Evolutionary conservation across 345 rosid genomes (phyloP).

Genomic region (Orychophragmus violaceus): DNA sequence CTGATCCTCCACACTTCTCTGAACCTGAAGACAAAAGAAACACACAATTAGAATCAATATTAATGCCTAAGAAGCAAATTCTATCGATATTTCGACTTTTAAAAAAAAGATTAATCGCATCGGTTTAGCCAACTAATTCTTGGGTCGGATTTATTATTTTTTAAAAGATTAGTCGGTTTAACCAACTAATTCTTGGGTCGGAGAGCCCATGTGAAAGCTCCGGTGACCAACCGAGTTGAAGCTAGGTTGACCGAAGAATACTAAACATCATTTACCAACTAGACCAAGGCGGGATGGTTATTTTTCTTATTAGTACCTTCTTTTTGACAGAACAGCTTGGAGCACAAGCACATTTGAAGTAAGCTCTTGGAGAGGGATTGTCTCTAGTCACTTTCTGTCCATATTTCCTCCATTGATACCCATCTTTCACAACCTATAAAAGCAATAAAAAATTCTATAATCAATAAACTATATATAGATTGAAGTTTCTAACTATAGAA

Average conservation of each 20-base stretch:
- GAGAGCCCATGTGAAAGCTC: too few relatives aligned
- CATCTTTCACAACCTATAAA: conserved; percentile 92
- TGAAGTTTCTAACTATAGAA: not conserved
- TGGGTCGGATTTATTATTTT: too few relatives aligned
- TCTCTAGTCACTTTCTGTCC: conserved; percentile 98
- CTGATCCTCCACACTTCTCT: conserved; percentile 87
- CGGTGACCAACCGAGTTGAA: too few relatives aligned
- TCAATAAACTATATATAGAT: conserved; percentile 6
- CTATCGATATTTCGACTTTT: too few relatives aligned
- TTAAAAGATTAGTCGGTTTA: too few relatives aligned
- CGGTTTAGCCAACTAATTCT: too few relatives aligned
- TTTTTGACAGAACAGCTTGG: conserved; percentile 94
- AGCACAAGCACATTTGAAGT: conserved; percentile 95
- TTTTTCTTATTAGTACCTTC: too few relatives aligned
- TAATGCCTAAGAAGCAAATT: not conserved
- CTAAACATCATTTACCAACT: too few relatives aligned
- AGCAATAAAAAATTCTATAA: not conserved
- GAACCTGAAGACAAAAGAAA: conserved; percentile 52
- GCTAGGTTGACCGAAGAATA: too few relatives aligned
- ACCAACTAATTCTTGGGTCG: too few relatives aligned
- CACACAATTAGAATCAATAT: conserved; percentile 2
- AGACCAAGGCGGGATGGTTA: too few relatives aligned
- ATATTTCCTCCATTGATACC: conserved; percentile 98
- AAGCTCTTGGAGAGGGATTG: conserved; percentile 96
- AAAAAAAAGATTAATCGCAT: too few relatives aligned